phyloP scores from a whole-genome alignment of 2,329 filamentous ascomycete species.

The Fusarium sacchari region DNA sequence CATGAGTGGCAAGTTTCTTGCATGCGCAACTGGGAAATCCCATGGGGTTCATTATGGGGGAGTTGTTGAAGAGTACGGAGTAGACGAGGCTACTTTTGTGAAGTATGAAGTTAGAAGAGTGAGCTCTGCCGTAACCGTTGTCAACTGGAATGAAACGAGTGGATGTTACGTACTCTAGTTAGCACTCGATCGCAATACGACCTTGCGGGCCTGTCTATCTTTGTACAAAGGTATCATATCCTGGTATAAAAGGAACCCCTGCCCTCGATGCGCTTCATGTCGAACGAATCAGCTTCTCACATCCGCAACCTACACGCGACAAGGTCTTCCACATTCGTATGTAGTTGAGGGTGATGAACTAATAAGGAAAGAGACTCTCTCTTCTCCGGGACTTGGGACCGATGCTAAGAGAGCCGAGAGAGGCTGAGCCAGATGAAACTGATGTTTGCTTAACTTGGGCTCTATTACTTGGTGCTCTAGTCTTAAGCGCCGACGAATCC shows the following conservation, averaged over 20 bases:
- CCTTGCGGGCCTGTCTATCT: slow-evolving; percentile 1
- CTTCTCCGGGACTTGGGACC: slow-evolving; percentile 6
- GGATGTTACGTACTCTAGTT: slow-evolving; percentile 17
- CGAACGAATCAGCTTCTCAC: slow-evolving; percentile 30
- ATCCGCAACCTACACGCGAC: slow-evolving; percentile 24
- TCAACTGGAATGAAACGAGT: neutral
- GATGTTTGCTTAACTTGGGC: slow-evolving; percentile 1
- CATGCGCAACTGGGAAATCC: slow-evolving; percentile 11
- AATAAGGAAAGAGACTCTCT: slow-evolving; percentile 6
- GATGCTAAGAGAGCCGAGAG: slow-evolving; percentile 23
- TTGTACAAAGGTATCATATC: neutral
- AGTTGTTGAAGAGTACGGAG: slow-evolving; percentile 9
- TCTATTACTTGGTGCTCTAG: neutral
- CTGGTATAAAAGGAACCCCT: slow-evolving; percentile 10
- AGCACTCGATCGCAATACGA: slow-evolving; percentile 17
- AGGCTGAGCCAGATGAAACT: slow-evolving; percentile 37
- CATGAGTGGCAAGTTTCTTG: slow-evolving; percentile 23
- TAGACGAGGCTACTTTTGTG: neutral
- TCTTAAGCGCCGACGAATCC: slow-evolving; percentile 36
- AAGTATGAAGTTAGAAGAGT: neutral
- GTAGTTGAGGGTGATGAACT: neutral
- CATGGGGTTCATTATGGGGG: slow-evolving; percentile 24
- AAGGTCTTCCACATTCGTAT: slow-evolving; percentile 6
- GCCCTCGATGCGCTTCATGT: slow-evolving; percentile 7
- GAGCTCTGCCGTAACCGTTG: neutral